These are phyloP conservation scores for Agaricus blazei DNA, from an alignment of 768 basidiomycete species.

Conservation along the genomic window DNA sequence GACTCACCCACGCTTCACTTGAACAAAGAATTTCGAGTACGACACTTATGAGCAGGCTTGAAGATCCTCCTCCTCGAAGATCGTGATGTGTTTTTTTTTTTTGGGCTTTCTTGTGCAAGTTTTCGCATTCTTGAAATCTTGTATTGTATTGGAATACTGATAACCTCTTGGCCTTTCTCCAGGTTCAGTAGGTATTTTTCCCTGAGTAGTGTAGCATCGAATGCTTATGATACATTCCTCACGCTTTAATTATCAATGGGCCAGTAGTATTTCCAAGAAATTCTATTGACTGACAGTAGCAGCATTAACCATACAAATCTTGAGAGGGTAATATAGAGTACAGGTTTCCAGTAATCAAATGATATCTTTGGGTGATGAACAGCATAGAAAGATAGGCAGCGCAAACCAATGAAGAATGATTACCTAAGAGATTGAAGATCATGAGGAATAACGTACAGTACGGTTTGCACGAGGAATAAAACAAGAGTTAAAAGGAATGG, in stretches of 20 bases:
- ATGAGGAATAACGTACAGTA: too few species aligned
- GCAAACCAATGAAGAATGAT: neutral
- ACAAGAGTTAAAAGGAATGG: too few species aligned
- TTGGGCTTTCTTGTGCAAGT: neutral
- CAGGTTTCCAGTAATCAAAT: neutral
- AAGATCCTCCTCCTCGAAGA: constrained; percentile 2
- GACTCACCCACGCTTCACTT: neutral
- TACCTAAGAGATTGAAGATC: too few species aligned
- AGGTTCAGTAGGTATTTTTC: neutral
- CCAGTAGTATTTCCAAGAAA: neutral
- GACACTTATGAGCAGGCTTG: constrained; percentile 1
- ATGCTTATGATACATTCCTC: too few species aligned
- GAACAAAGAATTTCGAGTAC: constrained; percentile 4
- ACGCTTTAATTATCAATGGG: too few species aligned
- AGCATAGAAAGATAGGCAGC: neutral
- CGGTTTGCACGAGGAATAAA: too few species aligned
- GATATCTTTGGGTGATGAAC: neutral
- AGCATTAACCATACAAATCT: neutral
- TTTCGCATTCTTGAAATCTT: neutral
- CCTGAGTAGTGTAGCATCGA: neutral
- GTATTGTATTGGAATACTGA: too few species aligned
- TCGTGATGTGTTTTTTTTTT: neutral
- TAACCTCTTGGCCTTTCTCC: too few species aligned
- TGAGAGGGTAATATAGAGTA: constrained; percentile 4
- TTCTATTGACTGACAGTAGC: neutral